Base-by-base conservation (phyloP, 192 early-diverging fungal genomes). In the Podila epigama region DNA sequence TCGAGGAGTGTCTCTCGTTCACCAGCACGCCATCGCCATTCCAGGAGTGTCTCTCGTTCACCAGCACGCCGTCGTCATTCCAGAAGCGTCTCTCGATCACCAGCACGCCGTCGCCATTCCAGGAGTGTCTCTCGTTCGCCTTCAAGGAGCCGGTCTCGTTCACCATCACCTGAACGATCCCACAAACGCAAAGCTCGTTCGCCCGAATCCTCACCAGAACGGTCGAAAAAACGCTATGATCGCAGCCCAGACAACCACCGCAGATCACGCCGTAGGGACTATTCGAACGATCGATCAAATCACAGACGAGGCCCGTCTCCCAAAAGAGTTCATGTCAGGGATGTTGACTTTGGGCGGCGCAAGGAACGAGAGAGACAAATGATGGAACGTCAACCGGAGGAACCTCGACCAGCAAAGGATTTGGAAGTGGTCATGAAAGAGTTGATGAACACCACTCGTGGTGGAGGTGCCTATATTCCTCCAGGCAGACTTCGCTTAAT, bases 391-490 rank as follows among this genome's bases (percentile, higher is more conserved):
- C 60, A 41, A 25, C 72, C 72, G n/a, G 60, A 55, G 41, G 69
- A 53, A 44, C 62, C 66, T 16, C 63, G 61, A 35, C 79, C 75
- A 20, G 66, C 60, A 66, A 63, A 82, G 54, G 81, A 86, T 79
- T 75, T 73, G 6, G 67, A 54, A 15, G 54, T 63, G n/a, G 82
- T 79, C 39, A 79, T 82, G 75, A 79, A 83, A 27, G 70, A 55
- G 5, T n/a, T 84, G 28, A 57, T 73, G 62, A 54, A 59, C 1
- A 75, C 69, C 16, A 86, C 85, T 10, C 83, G 90, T 51, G 82
- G 87, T 6, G 90, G 92, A 66, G 92, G 92, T 20, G 92, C 87
- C 8, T 97, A 97, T 79, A 90, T 97, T 51, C 94, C 95, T 18
- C 95, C 95, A 28, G 90, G 89, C 20, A 84, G 89, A 35, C 84